Conservation (phyloP, 2,329 filamentous ascomycete species). For the Fonsecaea monophora region DNA sequence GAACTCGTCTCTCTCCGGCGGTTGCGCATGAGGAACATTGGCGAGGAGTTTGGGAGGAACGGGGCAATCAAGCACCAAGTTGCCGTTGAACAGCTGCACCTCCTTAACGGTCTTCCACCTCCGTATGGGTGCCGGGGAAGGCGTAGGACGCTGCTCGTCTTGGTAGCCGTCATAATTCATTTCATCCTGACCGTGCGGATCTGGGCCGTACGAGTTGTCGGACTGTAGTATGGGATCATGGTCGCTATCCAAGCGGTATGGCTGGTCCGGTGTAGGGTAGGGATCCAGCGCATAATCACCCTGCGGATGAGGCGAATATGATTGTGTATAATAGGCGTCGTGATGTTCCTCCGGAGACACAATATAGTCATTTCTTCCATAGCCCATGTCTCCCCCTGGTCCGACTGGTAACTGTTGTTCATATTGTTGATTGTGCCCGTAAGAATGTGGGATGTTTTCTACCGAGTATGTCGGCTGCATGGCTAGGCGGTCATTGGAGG, state of each 20-base stretch:
- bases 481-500: conserved; percentile 73
- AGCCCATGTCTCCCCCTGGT: conserved; percentile 40
- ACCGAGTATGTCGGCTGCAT: conserved; percentile 85
- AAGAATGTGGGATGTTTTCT: conserved; percentile 69
- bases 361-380: conserved; percentile 70
- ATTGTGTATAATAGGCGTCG: conserved; percentile 82
- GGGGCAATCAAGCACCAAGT: conserved; percentile 94
- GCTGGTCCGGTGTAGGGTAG: conserved; percentile 60
- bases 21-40: conserved; percentile 81
- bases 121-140: conserved; percentile 69
- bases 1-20: conserved; percentile 80
- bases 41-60: conserved; percentile 87
- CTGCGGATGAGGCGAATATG: conserved; percentile 74
- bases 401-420: conserved; percentile 53
- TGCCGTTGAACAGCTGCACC: conserved; percentile 95
- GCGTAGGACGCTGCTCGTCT: conserved; percentile 47
- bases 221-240: conserved; percentile 75
- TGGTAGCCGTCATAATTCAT: conserved; percentile 44
- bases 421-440: conserved; percentile 66
- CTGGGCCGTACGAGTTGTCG: conserved; percentile 67
- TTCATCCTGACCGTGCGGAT: conserved; percentile 56
- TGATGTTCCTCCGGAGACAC: conserved; percentile 85
- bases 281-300: conserved; percentile 64
- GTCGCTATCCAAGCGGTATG: conserved; percentile 74
- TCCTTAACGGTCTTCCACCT: conserved; percentile 99